A percentile compares a stretch with the other conserved stretches of the same genome.
Conservation (phyloP, 208 protist genomes). For the Jaenimonas drosophilae region DNA sequence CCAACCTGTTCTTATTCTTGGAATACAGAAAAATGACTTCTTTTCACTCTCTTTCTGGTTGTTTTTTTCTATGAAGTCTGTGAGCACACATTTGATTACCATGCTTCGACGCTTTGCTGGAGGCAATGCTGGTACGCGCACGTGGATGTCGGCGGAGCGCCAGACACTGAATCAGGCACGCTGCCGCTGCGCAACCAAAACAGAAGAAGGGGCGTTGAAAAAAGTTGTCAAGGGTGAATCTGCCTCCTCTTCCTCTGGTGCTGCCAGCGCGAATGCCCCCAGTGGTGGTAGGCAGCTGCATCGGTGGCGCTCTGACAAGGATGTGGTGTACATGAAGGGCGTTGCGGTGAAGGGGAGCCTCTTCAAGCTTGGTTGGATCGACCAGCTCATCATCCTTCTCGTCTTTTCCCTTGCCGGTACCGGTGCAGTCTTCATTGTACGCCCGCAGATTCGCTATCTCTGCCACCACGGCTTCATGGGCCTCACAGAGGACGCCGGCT, state of each 20-base stretch:
- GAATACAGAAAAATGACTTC: background rate
- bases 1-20: no score
- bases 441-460: conserved; percentile 60
- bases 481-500: conserved; percentile 56
- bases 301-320: conserved; percentile 71
- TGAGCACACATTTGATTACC: background rate
- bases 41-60: background rate
- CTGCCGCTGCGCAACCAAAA: no score
- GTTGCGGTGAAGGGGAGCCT: conserved; percentile 65
- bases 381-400: conserved; percentile 74
- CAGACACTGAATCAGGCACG: no score
- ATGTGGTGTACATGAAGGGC: conserved; percentile 73
- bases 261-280: no score
- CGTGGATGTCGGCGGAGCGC: no score
- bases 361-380: conserved; percentile 59
- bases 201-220: no score
- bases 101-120: conserved; percentile 15
- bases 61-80: background rate
- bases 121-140: background rate
- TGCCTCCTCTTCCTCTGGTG: no score
- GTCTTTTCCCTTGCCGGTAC: conserved; percentile 74
- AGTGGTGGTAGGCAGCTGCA: conserved; percentile 45
- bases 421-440: conserved; percentile 53
- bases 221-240: no score
- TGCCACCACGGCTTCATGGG: conserved; percentile 70